These are phyloP conservation scores for Haberlea rhodopensis DNA, from an alignment of 257 asterid genomes.

Conservation along the genomic window DNA sequence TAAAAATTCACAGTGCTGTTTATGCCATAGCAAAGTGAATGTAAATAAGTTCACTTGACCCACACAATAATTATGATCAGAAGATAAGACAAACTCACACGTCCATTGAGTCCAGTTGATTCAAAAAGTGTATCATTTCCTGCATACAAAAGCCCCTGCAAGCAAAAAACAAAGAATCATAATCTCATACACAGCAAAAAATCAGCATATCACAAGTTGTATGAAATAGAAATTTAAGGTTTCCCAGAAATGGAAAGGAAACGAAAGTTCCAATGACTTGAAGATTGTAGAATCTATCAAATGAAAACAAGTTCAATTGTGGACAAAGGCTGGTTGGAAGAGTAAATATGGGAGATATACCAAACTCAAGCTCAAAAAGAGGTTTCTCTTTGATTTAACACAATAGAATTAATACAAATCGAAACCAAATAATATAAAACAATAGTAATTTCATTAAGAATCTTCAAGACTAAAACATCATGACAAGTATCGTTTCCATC, in stretches of 20 bases:
- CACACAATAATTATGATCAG: too few species aligned
- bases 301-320: background rate
- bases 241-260: too few species aligned
- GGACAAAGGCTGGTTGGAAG: background rate
- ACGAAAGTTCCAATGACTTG: too few species aligned
- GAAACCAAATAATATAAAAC: background rate
- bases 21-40: conserved; percentile 14
- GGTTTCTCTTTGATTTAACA: background rate
- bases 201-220: background rate
- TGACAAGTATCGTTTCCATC: too few species aligned
- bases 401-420: conserved; percentile 1
- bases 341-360: too few species aligned
- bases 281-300: background rate
- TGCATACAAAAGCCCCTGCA: conserved; percentile 86
- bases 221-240: too few species aligned
- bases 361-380: background rate
- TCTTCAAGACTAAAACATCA: background rate
- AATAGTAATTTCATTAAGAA: conserved; percentile 12
- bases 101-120: conserved; percentile 86
- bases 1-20: conserved; percentile 19
- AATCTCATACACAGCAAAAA: conserved; percentile 19
- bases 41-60: conserved; percentile 15
- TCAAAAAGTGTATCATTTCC: conserved; percentile 77
- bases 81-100: conserved; percentile 48
- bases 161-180: conserved; percentile 11